These are phyloP conservation scores for Radiomyces spectabilis DNA, from an alignment of 192 early-diverging fungal species.

Conservation along the genomic window DNA sequence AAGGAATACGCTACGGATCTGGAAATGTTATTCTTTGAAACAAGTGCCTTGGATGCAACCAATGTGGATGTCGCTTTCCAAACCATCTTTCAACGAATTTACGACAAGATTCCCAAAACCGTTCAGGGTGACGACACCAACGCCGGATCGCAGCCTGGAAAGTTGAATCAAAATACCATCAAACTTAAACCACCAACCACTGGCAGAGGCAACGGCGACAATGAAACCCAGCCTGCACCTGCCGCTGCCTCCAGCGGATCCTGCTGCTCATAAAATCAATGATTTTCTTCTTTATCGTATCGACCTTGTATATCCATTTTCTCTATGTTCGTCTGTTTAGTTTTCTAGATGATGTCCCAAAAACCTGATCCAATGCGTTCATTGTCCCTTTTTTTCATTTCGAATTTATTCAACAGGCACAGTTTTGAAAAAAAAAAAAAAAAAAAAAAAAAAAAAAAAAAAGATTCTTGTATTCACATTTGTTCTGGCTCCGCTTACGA, in stretches of 20 bases:
- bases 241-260: no score
- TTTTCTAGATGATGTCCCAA: no score
- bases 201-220: no score
- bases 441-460: not conserved
- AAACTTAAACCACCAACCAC: slow-evolving; percentile 16
- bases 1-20: slow-evolving; percentile 73
- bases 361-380: no score
- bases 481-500: not conserved
- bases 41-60: slow-evolving; percentile 70
- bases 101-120: slow-evolving; percentile 21
- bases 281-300: no score
- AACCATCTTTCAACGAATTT: slow-evolving; percentile 25
- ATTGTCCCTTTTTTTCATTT: not conserved
- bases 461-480: not conserved
- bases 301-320: no score
- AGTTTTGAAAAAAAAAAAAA: not conserved
- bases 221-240: no score
- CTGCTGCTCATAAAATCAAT: no score
- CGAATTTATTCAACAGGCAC: not conserved
- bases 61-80: slow-evolving; percentile 80
- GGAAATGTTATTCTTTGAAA: slow-evolving; percentile 82
- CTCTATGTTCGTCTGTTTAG: no score
- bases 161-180: slow-evolving; percentile 15
- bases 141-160: not conserved
- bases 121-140: no score